phyloP scores from a whole-genome alignment of 192 early-diverging fungal genomes.

The Pilaira anomala region DNA sequence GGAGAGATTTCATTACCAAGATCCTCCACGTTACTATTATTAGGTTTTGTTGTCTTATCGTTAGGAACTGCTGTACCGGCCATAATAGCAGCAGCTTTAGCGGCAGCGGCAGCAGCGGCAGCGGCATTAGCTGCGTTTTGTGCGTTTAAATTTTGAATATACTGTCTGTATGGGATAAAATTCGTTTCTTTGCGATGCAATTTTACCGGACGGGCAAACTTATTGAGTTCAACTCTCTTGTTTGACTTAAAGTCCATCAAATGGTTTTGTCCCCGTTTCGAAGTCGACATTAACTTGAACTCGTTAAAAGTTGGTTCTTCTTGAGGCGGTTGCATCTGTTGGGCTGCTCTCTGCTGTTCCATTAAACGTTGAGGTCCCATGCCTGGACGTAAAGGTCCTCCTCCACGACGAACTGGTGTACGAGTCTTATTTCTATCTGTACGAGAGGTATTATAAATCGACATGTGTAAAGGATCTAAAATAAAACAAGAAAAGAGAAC shows the following conservation, averaged over 20 bases:
- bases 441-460: slow-evolving; percentile 2
- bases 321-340: slow-evolving; percentile 7
- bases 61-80: background rate
- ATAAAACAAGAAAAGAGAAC: background rate
- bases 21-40: background rate
- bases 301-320: slow-evolving; percentile 47
- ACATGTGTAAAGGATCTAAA: background rate
- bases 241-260: slow-evolving; percentile 64
- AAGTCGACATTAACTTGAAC: slow-evolving; percentile 61
- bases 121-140: background rate
- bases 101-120: background rate
- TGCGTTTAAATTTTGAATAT: background rate
- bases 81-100: background rate
- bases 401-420: background rate
- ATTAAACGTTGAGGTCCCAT: background rate
- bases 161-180: slow-evolving; percentile 16
- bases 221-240: slow-evolving; percentile 48
- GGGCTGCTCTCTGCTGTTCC: background rate
- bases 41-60: background rate
- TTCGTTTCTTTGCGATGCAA: slow-evolving; percentile 45
- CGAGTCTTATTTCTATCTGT: background rate
- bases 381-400: background rate
- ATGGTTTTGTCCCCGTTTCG: slow-evolving; percentile 52
- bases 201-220: slow-evolving; percentile 60
- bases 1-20: background rate